Evolutionary conservation across 352 stramenopile genomes (phyloP).

Genomic region (Phytopythium kandeliae): DNA sequence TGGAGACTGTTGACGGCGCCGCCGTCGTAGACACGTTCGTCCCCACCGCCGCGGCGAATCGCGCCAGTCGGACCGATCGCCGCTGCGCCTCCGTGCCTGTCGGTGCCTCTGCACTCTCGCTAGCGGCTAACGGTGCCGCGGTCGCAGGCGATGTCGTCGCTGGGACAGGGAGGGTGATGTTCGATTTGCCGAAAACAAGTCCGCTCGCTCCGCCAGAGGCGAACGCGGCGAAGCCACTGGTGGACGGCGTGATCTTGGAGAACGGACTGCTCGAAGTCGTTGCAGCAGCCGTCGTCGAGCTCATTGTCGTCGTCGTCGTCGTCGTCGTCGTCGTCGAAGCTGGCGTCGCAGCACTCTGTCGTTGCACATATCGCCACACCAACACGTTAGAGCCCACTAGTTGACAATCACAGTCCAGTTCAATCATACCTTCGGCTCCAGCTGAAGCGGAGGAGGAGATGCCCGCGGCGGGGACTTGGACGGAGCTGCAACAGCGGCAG

Average conservation of each 20-base stretch:
- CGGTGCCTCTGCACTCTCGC: not conserved
- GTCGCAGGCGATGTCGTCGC: constrained; percentile 31
- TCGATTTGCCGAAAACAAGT: constrained; percentile 72
- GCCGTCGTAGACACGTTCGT: not conserved
- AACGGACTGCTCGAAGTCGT: too few relatives aligned
- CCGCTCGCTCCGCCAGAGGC: constrained; percentile 43
- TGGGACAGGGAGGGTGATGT: constrained; percentile 65
- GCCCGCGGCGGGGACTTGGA: constrained; percentile 11
- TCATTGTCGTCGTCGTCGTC: constrained; percentile 11
- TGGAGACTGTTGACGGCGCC: not conserved
- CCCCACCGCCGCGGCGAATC: constrained; percentile 1
- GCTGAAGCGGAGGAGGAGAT: not conserved
- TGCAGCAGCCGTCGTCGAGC: too few relatives aligned
- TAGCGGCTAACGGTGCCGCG: not conserved
- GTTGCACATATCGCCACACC: not conserved
- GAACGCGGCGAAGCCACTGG: constrained; percentile 32
- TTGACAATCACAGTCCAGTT: not conserved
- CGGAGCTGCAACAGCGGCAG: constrained; percentile 11
- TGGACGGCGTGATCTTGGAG: constrained; percentile 16
- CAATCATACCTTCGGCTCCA: constrained; percentile 2
- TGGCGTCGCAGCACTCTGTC: not conserved
- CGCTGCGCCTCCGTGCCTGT: constrained; percentile 4
- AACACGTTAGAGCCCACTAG: too few relatives aligned
- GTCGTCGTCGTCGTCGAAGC: not conserved
- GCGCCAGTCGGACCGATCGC: constrained; percentile 3